Conservation (phyloP, 257 asterid genomes). For the Datura wrightii region DNA sequence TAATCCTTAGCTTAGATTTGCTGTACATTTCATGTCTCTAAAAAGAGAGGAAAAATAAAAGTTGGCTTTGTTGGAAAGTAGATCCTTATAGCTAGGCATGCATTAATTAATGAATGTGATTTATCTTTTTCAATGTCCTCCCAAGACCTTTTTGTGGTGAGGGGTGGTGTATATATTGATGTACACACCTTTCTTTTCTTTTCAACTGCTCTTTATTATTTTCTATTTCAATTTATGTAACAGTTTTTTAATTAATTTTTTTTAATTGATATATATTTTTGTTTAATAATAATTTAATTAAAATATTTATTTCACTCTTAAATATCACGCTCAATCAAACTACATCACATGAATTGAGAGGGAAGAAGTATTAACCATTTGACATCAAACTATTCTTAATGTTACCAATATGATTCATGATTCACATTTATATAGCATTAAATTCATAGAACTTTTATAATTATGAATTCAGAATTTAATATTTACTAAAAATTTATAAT, state of each 20-base stretch:
- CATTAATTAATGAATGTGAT: slow-evolving; percentile 11
- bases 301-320: too few species aligned
- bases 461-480: too few species aligned
- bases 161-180: background rate
- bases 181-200: background rate
- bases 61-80: slow-evolving; percentile 28
- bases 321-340: too few species aligned
- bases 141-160: background rate
- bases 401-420: background rate
- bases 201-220: too few species aligned
- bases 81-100: slow-evolving; percentile 25
- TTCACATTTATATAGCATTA: too few species aligned
- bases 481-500: too few species aligned
- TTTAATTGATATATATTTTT: too few species aligned
- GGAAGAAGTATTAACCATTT: background rate
- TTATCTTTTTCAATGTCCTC: slow-evolving; percentile 2
- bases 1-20: background rate
- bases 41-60: background rate
- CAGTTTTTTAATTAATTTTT: too few species aligned
- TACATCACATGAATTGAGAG: too few species aligned
- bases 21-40: background rate
- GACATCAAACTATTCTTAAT: background rate
- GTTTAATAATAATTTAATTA: too few species aligned
- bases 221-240: too few species aligned
- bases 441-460: too few species aligned